Base-by-base conservation (phyloP, 768 basidiomycete genomes). In the Leccinum uliginosum region DNA sequence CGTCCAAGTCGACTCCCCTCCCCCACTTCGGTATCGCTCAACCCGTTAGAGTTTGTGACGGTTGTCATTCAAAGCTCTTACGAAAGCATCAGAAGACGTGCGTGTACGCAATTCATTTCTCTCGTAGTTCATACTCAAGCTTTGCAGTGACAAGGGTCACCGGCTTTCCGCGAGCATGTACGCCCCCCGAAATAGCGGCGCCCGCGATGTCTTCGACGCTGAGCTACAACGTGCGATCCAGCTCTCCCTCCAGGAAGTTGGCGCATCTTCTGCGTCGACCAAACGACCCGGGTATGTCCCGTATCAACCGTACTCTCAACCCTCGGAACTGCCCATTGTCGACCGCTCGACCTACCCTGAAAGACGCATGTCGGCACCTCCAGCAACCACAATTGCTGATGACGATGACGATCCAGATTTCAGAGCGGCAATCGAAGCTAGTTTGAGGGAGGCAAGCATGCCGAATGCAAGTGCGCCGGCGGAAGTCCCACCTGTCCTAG, bases 141-240 rank as follows among this genome's bases (percentile, higher is more conserved):
- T 50, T 8, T 49, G 32, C 62, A 75, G 74, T 52, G 76, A 78
- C 66, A 83, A 79, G 62, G 71, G 66, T 9, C 86, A 83, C 61
- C 80, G 80, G 34, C 80, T 83, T 40, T 79, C 82, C 5, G 75
- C 77, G 23, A 84, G 82, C 60, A 73, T 82, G 53, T 79, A 83
- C 51, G 77, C 75, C 45, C 74, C 80, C 6, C 76, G 82, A 43
- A 83, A 83, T 60, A 78, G 79, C 47, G 76, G 75, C 53, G 79
- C 81, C 3, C 84, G 83, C 3, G 86, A 87, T 48, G 62, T 83
- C 32, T 81, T 84, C 17, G 95, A 98, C 66, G 85, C 89, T 0
- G 96, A 99, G 62, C 82, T 99, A 2, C 91, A 94, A 67, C 83
- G 91, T 8, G 97, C 97, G 6, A 98, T 99, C 52, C 86, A 93